Evolutionary conservation across 1,284 basidiomycete genomes (phyloP).

Genomic region (Fomitopsis pinicola): DNA sequence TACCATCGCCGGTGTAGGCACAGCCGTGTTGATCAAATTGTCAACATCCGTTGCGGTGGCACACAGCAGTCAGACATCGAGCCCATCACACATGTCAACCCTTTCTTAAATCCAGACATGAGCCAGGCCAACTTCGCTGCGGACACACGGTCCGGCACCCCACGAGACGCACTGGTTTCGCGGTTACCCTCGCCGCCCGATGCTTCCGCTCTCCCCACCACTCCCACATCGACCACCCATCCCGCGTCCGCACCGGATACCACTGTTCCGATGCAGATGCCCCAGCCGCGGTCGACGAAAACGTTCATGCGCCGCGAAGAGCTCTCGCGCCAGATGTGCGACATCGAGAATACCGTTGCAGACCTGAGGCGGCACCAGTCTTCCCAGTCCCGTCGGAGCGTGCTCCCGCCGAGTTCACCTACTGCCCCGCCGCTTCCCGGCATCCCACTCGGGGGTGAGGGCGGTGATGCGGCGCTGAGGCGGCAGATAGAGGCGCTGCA

Average conservation of each 20-base stretch:
- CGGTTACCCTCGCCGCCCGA: background rate
- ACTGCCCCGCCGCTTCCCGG: background rate
- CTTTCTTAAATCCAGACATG: background rate
- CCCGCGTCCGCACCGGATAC: no score
- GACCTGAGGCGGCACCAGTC: conserved; percentile 1
- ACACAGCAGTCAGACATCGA: background rate
- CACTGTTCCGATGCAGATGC: no score
- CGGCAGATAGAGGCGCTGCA: conserved; percentile 2
- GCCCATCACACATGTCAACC: background rate
- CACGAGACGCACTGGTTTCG: background rate
- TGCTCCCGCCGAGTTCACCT: background rate
- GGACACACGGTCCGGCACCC: background rate
- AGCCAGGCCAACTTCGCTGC: background rate
- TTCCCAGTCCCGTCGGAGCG: background rate
- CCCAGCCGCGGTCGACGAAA: background rate
- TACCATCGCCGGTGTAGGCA: background rate
- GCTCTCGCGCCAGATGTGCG: background rate
- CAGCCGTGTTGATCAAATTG: background rate
- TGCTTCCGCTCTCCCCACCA: no score
- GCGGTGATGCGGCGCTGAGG: background rate
- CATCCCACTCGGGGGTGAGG: background rate
- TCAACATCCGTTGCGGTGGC: background rate
- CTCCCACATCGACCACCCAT: background rate
- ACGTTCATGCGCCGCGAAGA: background rate
- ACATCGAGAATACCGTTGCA: background rate